Base-by-base conservation (phyloP, 2,329 filamentous ascomycete genomes). In the Harringtonia aguacate region DNA sequence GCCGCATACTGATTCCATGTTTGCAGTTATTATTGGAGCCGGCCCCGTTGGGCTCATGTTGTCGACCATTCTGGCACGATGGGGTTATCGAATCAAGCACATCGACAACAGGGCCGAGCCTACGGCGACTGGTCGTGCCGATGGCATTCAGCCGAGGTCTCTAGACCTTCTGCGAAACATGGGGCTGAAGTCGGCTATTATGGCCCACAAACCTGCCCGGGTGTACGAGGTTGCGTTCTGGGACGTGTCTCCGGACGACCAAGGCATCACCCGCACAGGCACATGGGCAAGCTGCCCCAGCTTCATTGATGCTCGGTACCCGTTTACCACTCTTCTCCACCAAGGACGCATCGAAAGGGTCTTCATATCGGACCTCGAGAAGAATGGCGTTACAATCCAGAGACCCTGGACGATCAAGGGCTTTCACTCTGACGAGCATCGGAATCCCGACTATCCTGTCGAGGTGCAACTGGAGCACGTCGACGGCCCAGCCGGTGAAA, bases 81-180 rank as follows among this genome's bases (percentile, higher is more conserved):
- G 88, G 86, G 89, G 89, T 18, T 95, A 95, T 71, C 87, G 79
- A 61, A 86, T 95, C 63, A 94, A 90, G 70, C 87, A 95, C 65
- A 87, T 95, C 58, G 89, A 95, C 66, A 94, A 94, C 64, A 76
- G 88, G 47, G 72, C 86, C 3, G 84, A 90, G 56, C 88, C 88
- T 15, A 95, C 88, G 13, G 58, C 78, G 3, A 94, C 87, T 18
- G 88, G 88, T 43, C 84, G 88, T 51, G 89, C 88, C 45, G 88
- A 95, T 63, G 88, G 87, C 49, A 94, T 95, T 46, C 88, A 95
- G 65, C 88, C 88, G 31, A 81, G 89, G 33, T 94, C 88, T 0
- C 71, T 94, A 21, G 88, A 95, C 55, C 75, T 95, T 15, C 70
- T 95, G 39, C 79, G 84, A 42, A 95, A 94, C 58, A 86, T 95